These are phyloP conservation scores for Clonostachys byssicola DNA, from an alignment of 2,329 filamentous ascomycete genomes.

Conservation along the genomic window DNA sequence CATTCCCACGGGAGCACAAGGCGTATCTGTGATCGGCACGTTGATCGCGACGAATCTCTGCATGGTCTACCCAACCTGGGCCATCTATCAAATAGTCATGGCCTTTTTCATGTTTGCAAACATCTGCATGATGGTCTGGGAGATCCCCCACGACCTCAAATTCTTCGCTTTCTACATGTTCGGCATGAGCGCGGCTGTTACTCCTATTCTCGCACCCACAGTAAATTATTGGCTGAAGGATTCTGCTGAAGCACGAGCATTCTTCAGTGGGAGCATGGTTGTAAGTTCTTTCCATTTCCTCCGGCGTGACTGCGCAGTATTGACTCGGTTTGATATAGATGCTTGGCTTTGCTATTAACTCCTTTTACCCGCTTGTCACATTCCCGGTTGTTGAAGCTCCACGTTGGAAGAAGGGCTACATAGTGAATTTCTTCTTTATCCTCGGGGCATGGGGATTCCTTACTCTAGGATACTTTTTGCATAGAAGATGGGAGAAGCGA, in stretches of 20 bases:
- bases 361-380: conserved; percentile 12
- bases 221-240: conserved; percentile 16
- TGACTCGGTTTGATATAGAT: conserved; percentile 7
- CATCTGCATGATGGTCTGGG: conserved; percentile 9
- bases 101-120: conserved; percentile 11
- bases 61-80: conserved; percentile 21
- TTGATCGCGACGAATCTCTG: conserved; percentile 12
- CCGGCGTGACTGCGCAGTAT: neutral
- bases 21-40: conserved; percentile 15
- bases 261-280: conserved; percentile 16
- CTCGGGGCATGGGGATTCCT: conserved; percentile 20
- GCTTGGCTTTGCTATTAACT: conserved; percentile 14
- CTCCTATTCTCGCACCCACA: conserved; percentile 12
- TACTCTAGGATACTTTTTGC: conserved; percentile 18
- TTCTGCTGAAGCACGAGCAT: conserved; percentile 13
- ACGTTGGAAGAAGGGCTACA: conserved; percentile 13
- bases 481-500: conserved; percentile 16
- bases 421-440: conserved; percentile 12
- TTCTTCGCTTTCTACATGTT: conserved; percentile 13
- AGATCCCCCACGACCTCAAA: conserved; percentile 9
- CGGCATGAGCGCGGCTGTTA: conserved; percentile 13
- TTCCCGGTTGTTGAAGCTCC: conserved; percentile 13
- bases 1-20: conserved; percentile 30
- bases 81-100: conserved; percentile 13
- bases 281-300: conserved; percentile 1